Conservation (phyloP, 106 monocot genomes). For the Hemerocallis citrina region DNA sequence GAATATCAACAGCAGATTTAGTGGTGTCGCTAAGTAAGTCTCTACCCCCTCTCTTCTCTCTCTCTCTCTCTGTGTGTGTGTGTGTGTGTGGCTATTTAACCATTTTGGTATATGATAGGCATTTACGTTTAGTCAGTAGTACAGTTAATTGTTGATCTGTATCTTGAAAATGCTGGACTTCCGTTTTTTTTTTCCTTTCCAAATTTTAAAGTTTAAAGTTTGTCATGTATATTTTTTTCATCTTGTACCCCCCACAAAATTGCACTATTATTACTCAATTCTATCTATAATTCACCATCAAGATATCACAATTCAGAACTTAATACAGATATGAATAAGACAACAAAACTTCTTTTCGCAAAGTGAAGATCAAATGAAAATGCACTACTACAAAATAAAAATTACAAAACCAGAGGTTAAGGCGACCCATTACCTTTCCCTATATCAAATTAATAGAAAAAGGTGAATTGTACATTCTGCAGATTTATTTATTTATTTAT, state of each 20-base stretch:
- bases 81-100: background rate
- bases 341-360: too few species aligned
- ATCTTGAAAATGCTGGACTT: background rate
- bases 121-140: background rate
- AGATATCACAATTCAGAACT: too few species aligned
- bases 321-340: too few species aligned
- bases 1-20: conserved; percentile 56
- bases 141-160: background rate
- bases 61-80: too few species aligned
- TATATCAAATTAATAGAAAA: too few species aligned
- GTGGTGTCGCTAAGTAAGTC: conserved; percentile 62
- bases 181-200: background rate
- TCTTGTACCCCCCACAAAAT: background rate
- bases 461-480: too few species aligned
- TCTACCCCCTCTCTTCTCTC: background rate
- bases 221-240: background rate
- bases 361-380: too few species aligned
- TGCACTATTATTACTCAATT: background rate
- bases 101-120: background rate
- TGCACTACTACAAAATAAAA: too few species aligned
- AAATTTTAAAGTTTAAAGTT: background rate
- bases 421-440: too few species aligned
- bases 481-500: too few species aligned
- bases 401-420: background rate
- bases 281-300: background rate